A percentile compares a stretch with the other conserved stretches of the same genome.
Evolutionary conservation across 2,329 filamentous ascomycete species (phyloP).

Genomic region (Pleurostoma richardsiae): DNA sequence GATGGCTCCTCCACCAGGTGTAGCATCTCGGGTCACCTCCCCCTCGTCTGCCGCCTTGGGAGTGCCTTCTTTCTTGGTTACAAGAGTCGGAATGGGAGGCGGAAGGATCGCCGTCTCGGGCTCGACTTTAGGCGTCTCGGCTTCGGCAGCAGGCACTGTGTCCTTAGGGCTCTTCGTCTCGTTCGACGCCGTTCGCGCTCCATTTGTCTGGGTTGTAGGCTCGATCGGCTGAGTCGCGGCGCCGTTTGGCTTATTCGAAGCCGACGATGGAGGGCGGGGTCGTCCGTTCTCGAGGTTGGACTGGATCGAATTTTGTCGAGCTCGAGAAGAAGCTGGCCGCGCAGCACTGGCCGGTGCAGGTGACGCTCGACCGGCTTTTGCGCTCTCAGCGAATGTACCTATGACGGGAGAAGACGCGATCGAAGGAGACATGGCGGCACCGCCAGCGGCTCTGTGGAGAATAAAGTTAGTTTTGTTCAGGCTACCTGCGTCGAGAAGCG

Average conservation of each 20-base stretch:
- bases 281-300: slow-evolving; percentile 50
- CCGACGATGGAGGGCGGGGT: slow-evolving; percentile 52
- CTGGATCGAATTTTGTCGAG: slow-evolving; percentile 69
- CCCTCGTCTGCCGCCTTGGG: slow-evolving; percentile 37
- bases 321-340: slow-evolving; percentile 64
- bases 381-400: slow-evolving; percentile 60
- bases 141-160: slow-evolving; percentile 29
- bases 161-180: slow-evolving; percentile 52
- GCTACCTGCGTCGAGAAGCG: slow-evolving; percentile 10
- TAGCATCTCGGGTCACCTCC: slow-evolving; percentile 34
- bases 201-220: slow-evolving; percentile 18
- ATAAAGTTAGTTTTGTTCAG: slow-evolving; percentile 23
- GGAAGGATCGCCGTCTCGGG: slow-evolving; percentile 2
- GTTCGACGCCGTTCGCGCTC: slow-evolving; percentile 17
- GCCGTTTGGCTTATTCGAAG: slow-evolving; percentile 58
- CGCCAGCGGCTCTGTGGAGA: slow-evolving; percentile 5
- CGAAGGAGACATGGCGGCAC: slow-evolving; percentile 58
- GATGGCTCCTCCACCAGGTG: slow-evolving; percentile 29
- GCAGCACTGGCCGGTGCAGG: slow-evolving; percentile 53
- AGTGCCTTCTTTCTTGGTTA: slow-evolving; percentile 24
- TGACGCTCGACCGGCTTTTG: slow-evolving; percentile 46
- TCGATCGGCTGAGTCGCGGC: slow-evolving; percentile 33
- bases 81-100: not conserved
- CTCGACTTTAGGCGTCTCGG: slow-evolving; percentile 19
- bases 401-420: slow-evolving; percentile 72